phyloP scores from a whole-genome alignment of 805 yeast species.

The Candida nitratophila region DNA sequence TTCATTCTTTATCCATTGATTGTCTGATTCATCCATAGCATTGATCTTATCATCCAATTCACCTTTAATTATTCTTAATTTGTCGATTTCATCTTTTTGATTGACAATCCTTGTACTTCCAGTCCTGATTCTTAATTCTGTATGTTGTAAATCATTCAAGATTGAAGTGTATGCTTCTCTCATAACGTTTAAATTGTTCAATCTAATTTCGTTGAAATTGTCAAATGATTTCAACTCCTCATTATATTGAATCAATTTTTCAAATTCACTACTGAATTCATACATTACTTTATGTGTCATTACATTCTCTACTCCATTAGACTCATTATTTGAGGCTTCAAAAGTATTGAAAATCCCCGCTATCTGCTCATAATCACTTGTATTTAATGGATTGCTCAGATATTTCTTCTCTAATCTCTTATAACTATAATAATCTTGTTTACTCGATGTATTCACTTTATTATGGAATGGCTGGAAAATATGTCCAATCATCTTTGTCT shows the following conservation, averaged over 20 bases:
- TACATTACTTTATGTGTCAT: conserved; percentile 60
- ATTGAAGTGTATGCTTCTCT: conserved; percentile 39
- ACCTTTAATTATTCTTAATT: conserved; percentile 22
- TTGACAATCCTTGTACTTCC: conserved; percentile 17
- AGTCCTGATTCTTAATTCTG: conserved; percentile 29
- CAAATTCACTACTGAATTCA: conserved; percentile 42
- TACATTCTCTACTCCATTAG: conserved; percentile 26
- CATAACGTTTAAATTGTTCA: conserved; percentile 36
- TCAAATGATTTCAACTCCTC: conserved; percentile 42
- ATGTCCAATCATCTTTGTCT: conserved; percentile 23
- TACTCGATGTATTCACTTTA: conserved; percentile 10
- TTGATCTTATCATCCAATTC: conserved; percentile 16
- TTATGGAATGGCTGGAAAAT: conserved; percentile 18
- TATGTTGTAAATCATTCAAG: conserved; percentile 31
- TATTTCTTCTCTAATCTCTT: conserved; percentile 63
- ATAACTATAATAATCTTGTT: conserved; percentile 42
- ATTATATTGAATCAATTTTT: conserved; percentile 34
- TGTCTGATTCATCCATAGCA: neutral
- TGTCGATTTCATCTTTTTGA: conserved; percentile 17
- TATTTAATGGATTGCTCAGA: conserved; percentile 57
- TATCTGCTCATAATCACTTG: conserved; percentile 19
- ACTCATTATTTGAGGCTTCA: conserved; percentile 6
- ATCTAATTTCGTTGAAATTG: conserved; percentile 30
- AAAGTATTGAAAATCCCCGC: conserved; percentile 28
- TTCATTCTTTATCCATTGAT: conserved; percentile 29